Evolutionary conservation across 1,284 basidiomycete genomes (phyloP).

Genomic region (Wolfiporia cocos): DNA sequence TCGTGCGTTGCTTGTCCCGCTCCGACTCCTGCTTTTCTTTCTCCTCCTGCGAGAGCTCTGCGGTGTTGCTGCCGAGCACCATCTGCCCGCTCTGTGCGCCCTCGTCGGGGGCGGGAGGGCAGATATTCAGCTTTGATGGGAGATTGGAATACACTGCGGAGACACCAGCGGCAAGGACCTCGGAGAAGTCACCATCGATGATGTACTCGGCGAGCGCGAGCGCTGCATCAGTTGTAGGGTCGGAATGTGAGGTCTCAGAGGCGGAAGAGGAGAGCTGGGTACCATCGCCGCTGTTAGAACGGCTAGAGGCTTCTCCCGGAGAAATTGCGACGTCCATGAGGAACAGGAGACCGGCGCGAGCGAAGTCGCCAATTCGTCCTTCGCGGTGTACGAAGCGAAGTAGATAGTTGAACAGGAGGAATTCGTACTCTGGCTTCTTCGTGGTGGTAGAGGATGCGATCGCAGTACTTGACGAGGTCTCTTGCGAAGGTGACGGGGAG

Average conservation of each 20-base stretch:
- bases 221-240: constrained; percentile 77
- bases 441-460: constrained; percentile 34
- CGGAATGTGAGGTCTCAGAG: constrained; percentile 26
- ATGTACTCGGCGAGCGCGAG: constrained; percentile 90
- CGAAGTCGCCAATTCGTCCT: constrained; percentile 90
- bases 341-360: constrained; percentile 87
- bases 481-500: constrained; percentile 59
- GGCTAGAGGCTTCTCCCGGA: constrained; percentile 48
- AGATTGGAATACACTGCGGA: constrained; percentile 91
- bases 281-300: constrained; percentile 30
- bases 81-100: constrained; percentile 40
- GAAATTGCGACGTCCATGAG: constrained; percentile 94
- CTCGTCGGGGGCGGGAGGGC: constrained; percentile 38
- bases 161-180: constrained; percentile 91
- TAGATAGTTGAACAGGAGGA: constrained; percentile 92
- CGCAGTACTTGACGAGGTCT: constrained; percentile 51
- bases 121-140: constrained; percentile 80
- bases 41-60: constrained; percentile 41
- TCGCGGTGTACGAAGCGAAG: constrained; percentile 94
- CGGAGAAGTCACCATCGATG: constrained; percentile 92
- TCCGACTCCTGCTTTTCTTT: constrained; percentile 46
- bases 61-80: constrained; percentile 56
- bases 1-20: constrained; percentile 46
- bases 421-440: constrained; percentile 87
- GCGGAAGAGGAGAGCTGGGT: constrained; percentile 22